Evolutionary conservation across 2,329 filamentous ascomycete genomes (phyloP).

Genomic region (Falciphora oryzae): DNA sequence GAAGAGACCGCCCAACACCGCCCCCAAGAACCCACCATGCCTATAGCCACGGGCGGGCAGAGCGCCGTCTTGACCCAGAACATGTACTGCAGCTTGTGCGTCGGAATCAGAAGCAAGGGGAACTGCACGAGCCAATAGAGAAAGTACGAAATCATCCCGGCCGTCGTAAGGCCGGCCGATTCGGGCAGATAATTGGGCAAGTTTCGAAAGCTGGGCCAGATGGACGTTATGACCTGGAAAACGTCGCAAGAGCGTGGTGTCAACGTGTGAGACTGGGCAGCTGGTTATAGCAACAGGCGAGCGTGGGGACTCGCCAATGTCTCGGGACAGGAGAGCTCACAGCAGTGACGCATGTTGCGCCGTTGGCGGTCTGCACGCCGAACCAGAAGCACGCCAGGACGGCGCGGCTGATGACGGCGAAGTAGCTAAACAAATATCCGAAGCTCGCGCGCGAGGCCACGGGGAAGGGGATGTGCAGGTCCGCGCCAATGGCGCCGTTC

Average conservation of each 20-base stretch:
- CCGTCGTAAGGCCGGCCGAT: conserved; percentile 32
- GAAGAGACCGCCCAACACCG: conserved; percentile 39
- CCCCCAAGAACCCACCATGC: conserved; percentile 42
- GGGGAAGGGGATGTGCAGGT: conserved; percentile 42
- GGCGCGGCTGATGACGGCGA: conserved; percentile 33
- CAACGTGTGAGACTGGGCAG: conserved; percentile 12
- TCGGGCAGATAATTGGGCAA: conserved; percentile 30
- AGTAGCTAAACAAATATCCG: conserved; percentile 40
- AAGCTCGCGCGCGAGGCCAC: conserved; percentile 39
- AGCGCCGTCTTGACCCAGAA: conserved; percentile 44
- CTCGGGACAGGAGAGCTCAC: conserved; percentile 8
- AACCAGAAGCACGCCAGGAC: conserved; percentile 36
- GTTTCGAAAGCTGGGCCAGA: conserved; percentile 27
- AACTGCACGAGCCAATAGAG: conserved; percentile 32
- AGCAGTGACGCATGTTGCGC: conserved; percentile 25
- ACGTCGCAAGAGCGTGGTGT: conserved; percentile 17
- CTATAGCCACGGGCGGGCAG: conserved; percentile 54
- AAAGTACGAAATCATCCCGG: conserved; percentile 31
- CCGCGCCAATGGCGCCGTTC: conserved; percentile 41
- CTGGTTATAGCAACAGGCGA: not conserved
- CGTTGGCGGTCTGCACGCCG: conserved; percentile 42
- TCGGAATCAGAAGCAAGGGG: conserved; percentile 19
- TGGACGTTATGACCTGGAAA: conserved; percentile 11
- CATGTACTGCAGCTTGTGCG: conserved; percentile 20
- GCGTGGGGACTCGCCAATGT: not conserved